Percentiles rank a stretch among this genome's conserved stretches.
These are phyloP conservation scores for Cladosporium sp. DNA, from an alignment of 2,329 filamentous ascomycete genomes.

Conservation along the genomic window DNA sequence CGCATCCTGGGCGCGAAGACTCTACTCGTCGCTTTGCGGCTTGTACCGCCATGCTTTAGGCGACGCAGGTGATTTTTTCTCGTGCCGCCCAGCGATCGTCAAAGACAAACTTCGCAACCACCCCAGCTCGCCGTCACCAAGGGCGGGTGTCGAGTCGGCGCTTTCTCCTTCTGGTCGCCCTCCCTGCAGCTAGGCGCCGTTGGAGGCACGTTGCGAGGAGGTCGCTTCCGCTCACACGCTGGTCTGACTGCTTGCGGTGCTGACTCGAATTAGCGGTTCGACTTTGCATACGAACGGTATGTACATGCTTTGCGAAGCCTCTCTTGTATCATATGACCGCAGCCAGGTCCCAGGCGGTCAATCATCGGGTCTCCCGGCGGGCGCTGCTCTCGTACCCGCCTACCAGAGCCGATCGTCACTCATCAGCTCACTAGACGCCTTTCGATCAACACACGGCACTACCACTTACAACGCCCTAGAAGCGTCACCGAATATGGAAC, in stretches of 20 bases:
- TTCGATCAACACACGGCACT: no score
- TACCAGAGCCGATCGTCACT: background rate
- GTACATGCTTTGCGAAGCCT: background rate
- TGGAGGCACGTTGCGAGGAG: no score
- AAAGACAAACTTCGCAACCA: slow-evolving; percentile 2
- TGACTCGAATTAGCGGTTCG: slow-evolving; percentile 6
- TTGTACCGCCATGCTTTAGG: slow-evolving; percentile 8
- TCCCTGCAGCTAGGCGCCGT: slow-evolving; percentile 8
- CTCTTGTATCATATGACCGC: slow-evolving; percentile 5
- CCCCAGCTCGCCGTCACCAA: slow-evolving; percentile 5
- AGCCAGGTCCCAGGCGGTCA: slow-evolving; percentile 1
- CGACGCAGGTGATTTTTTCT: background rate
- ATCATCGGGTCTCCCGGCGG: background rate
- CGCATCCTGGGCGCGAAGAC: background rate
- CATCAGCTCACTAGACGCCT: background rate
- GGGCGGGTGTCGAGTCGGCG: slow-evolving; percentile 2
- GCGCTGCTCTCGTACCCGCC: slow-evolving; percentile 1
- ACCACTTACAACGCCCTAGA: no score
- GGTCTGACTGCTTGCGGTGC: background rate
- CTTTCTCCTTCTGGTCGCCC: background rate
- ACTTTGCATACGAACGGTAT: background rate
- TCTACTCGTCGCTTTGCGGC: slow-evolving; percentile 4
- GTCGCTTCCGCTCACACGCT: background rate
- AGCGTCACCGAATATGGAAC: no score
- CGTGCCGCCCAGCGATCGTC: slow-evolving; percentile 8